Base-by-base conservation (phyloP, 2,329 filamentous ascomycete species). In the Monosporascus sp. region DNA sequence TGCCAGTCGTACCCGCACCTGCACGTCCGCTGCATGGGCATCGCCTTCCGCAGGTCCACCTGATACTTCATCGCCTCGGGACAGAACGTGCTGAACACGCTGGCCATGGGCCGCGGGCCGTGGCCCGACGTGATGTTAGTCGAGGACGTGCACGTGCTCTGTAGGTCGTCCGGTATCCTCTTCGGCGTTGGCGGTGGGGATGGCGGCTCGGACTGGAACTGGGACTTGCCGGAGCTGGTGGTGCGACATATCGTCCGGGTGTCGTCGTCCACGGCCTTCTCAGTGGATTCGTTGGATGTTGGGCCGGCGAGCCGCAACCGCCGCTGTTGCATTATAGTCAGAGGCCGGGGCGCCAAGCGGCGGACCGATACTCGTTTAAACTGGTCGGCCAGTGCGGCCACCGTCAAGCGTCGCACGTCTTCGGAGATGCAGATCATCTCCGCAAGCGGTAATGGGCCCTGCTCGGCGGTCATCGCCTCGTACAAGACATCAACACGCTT, bases 1-100 rank as follows among this genome's bases (percentile, higher is more conserved):
- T 60, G 53, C 70, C 70, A 72, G 5, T 65, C 66, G 53, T 72
- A 73, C 15, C 71, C 72, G 50, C 71, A 74, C 31, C 58, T 58
- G 46, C 71, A 72, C 24, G 58, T 63, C 8, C 53, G 51, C 7
- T 26, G 37, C 28, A 50, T 50, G 7, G 72, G 67, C 17, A 72
- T 55, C 3, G 58, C 43, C 55, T 62, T 66, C 49, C 61, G 61
- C 11, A 60, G 60, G 49, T 74, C 65, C 14, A 73, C 70, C 56
- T 74, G 72, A 17, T 73, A 67, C 40, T 65, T 63, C 65, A 74
- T 63, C 20, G 72, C 72, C 52, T 72, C 67, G 15, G 70, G 64
- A 51, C 72, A 74, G 54, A 74, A 73, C 50, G 70, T 64, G 57
- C 69, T 68, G 55, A 74, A 72, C 26, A 74, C 70, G 60, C 69